These are phyloP conservation scores for Cephalotrichum gorgonifer DNA, from an alignment of 2,329 filamentous ascomycete genomes.

Conservation along the genomic window DNA sequence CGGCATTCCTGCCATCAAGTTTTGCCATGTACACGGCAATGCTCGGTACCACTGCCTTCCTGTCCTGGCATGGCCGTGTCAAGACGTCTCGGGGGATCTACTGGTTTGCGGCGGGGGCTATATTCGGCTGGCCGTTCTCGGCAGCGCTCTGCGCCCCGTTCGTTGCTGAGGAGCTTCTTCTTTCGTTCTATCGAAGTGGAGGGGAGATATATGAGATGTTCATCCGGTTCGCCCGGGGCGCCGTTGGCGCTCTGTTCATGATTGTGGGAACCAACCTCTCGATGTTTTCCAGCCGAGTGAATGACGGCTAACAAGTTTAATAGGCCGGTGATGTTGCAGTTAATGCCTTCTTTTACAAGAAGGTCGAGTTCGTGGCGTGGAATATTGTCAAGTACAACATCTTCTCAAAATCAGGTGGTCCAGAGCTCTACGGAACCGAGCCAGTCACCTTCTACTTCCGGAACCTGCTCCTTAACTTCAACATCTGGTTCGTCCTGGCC, in stretches of 20 bases:
- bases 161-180: slow-evolving; percentile 62
- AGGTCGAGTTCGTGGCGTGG: slow-evolving; percentile 66
- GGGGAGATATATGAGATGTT: slow-evolving; percentile 51
- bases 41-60: slow-evolving; percentile 77
- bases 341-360: slow-evolving; percentile 80
- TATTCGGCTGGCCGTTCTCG: slow-evolving; percentile 92
- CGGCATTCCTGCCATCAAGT: slow-evolving; percentile 81
- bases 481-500: slow-evolving; percentile 82
- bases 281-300: not conserved
- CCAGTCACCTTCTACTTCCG: slow-evolving; percentile 95
- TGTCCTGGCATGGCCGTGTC: slow-evolving; percentile 75
- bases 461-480: slow-evolving; percentile 89
- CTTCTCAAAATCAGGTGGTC: slow-evolving; percentile 71
- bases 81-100: slow-evolving; percentile 76
- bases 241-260: slow-evolving; percentile 54
- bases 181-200: slow-evolving; percentile 41
- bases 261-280: slow-evolving; percentile 42
- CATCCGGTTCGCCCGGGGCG: slow-evolving; percentile 56
- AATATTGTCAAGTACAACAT: slow-evolving; percentile 97
- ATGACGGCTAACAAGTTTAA: not conserved
- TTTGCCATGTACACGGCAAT: slow-evolving; percentile 95
- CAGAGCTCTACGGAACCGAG: slow-evolving; percentile 89
- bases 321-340: slow-evolving; percentile 61
- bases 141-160: slow-evolving; percentile 74
- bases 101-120: slow-evolving; percentile 78